phyloP scores from a whole-genome alignment of 805 yeast genomes.

The Ogataea paraovalis region DNA sequence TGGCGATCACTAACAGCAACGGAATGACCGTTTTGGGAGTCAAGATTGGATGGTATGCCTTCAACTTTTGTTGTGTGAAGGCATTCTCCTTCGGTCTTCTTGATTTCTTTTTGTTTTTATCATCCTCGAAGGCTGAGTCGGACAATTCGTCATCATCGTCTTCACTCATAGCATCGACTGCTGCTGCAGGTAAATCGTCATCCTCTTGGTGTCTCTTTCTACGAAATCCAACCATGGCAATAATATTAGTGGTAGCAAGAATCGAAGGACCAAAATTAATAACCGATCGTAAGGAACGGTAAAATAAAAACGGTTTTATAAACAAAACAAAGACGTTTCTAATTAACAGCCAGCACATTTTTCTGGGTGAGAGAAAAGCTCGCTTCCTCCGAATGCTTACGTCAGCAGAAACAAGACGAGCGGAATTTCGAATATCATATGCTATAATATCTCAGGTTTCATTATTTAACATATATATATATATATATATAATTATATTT shows the following conservation, averaged over 20 bases:
- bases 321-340: too few relatives aligned
- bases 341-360: too few relatives aligned
- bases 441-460: too few relatives aligned
- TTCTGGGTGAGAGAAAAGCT: too few relatives aligned
- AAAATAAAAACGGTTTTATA: neutral
- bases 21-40: conserved; percentile 93
- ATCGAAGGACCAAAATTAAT: too few relatives aligned
- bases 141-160: conserved; percentile 36
- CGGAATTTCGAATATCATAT: too few relatives aligned
- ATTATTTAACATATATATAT: too few relatives aligned
- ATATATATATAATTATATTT: neutral
- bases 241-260: neutral
- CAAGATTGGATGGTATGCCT: conserved; percentile 69
- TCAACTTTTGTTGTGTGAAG: conserved; percentile 52
- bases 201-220: conserved; percentile 14
- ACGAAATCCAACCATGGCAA: conserved; percentile 1
- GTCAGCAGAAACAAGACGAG: too few relatives aligned
- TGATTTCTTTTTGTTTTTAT: conserved; percentile 39
- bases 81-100: conserved; percentile 63
- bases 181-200: conserved; percentile 10
- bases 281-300: too few relatives aligned
- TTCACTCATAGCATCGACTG: conserved; percentile 16
- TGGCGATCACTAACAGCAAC: conserved; percentile 63
- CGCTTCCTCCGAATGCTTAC: too few relatives aligned
- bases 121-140: conserved; percentile 37